These are phyloP conservation scores for Hyaloperonospora arabidopsidis DNA, from an alignment of 352 stramenopile genomes.

Conservation along the genomic window DNA sequence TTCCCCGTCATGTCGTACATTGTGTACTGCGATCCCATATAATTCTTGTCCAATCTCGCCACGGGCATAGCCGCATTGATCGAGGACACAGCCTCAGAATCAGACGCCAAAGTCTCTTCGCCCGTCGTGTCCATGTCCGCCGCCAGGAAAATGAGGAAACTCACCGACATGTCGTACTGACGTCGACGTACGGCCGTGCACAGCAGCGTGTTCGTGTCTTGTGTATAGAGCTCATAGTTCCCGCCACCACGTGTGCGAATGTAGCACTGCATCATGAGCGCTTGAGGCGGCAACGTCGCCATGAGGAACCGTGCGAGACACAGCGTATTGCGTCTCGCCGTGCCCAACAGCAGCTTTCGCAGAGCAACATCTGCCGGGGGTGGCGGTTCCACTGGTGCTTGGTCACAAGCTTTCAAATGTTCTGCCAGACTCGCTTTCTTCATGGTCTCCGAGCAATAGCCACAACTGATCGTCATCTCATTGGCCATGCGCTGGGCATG, in stretches of 20 bases:
- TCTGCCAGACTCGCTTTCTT: conserved; percentile 66
- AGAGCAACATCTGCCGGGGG: conserved; percentile 64
- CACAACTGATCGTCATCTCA: conserved; percentile 71
- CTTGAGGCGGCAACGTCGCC: conserved; percentile 44
- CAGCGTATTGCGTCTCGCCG: conserved; percentile 43
- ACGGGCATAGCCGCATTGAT: conserved; percentile 38
- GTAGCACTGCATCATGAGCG: conserved; percentile 83
- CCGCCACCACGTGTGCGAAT: conserved; percentile 72
- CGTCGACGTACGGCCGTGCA: conserved; percentile 69
- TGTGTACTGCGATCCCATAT: conserved; percentile 84
- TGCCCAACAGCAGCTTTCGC: conserved; percentile 47
- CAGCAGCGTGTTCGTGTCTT: conserved; percentile 68
- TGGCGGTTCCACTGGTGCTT: conserved; percentile 64
- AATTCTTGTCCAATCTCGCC: conserved; percentile 80
- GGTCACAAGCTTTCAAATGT: conserved; percentile 56
- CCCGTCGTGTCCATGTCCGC: conserved; percentile 37
- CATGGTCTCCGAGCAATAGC: conserved; percentile 56
- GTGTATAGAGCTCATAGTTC: conserved; percentile 83
- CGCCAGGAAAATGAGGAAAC: conserved; percentile 60
- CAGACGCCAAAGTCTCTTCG: conserved; percentile 16
- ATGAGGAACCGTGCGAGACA: conserved; percentile 55
- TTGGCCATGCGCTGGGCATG: conserved; percentile 81
- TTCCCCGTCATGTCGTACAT: conserved; percentile 67
- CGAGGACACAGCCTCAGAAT: conserved; percentile 2
- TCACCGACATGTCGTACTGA: conserved; percentile 85